Evolutionary conservation across 257 asterid genomes (phyloP), one percentile per base, ranked within the genome.

Genomic region (Gardenia jasminoides): DNA sequence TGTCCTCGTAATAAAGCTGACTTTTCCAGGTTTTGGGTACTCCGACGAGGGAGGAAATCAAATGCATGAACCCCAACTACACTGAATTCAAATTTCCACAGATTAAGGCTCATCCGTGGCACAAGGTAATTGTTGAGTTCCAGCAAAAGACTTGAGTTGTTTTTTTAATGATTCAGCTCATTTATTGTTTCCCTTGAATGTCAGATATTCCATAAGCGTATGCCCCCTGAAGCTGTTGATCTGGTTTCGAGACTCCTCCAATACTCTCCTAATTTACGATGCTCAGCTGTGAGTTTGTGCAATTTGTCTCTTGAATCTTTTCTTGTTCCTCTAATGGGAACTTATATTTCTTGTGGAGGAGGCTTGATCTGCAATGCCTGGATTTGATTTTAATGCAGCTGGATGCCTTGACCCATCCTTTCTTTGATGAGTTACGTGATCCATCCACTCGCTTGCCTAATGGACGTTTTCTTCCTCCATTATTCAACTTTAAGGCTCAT

Each of bases 21-120:
- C 15, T 44, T 72, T 70, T 82, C 43, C 87, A 89, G 92, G 91
- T 89, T 81, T 81, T 89, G 83, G 93, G 93, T 50, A 87, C 93
- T 81, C 93, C 93, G 56, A 89, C 93, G 6, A 82, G 90, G 82
- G 93, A 89, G 77, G 93, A 89, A 83, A 89, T 89, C 67, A 89
- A 89, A 82, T 89, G 93, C 79, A 89, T 89, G 93, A 89, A 87
- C 76, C 93, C 93, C 67, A 89, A 89, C 76, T 89, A 89, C 81
- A 89, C 88, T 1, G 91, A 87, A 76, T 89, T 80, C 82, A 89
- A 87, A 79, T 89, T 87, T 71, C 93, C 93, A 9, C 93, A 87
- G 82, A 87, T 89, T 78, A 89, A 89, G 83, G 91, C 92, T 67
- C 92, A 89, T 84, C 92, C 92, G 28, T 89, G 93, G 93, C 91